Base-by-base conservation (phyloP, 78 protist species). In the Pelomyxa schiedti region DNA sequence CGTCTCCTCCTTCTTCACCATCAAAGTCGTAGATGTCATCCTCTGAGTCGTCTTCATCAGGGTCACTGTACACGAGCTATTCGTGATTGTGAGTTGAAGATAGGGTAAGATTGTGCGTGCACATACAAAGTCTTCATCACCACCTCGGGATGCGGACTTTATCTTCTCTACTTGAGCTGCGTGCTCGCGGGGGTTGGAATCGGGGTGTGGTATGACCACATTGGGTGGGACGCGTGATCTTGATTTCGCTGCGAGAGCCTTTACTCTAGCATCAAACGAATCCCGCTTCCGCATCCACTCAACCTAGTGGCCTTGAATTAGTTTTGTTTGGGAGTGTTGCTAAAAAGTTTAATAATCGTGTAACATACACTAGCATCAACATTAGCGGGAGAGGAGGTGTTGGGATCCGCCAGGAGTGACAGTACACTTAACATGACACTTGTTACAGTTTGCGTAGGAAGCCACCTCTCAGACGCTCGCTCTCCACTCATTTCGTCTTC, bases 131-230 rank as follows among this genome's bases (percentile, higher is more conserved):
- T n/a, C n/a, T n/a, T n/a, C n/a, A n/a, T n/a, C n/a, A n/a, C n/a
- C n/a, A n/a, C n/a, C n/a, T n/a, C n/a, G n/a, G n/a, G n/a, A n/a
- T n/a, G n/a, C n/a, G n/a, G n/a, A n/a, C n/a, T n/a, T n/a, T n/a
- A 80, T 80, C 52, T 74, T 80, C 66, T 80, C 85, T 28, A 80
- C 85, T 16, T 53, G 75, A 22, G 37, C n/a, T n/a, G 58, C 66
- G n/a, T 80, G 85, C 52, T 80, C 85, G 8, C 74, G 80, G 16
- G 79, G 79, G 52, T 80, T 80, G 38, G 79, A 68, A n/a, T 80
- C 85, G 22, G 85, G 85, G 52, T 80, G 85, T 42, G 85, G 85
- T n/a, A 80, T 80, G 37, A 64, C 71, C 42, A 80, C 75, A 47
- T 80, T 76, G 8, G 74, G 38, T 39, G 85, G 85, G 38, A 75